These are phyloP conservation scores for Cyberlindnera lachancei DNA, from an alignment of 805 yeast species.

Conservation along the genomic window DNA sequence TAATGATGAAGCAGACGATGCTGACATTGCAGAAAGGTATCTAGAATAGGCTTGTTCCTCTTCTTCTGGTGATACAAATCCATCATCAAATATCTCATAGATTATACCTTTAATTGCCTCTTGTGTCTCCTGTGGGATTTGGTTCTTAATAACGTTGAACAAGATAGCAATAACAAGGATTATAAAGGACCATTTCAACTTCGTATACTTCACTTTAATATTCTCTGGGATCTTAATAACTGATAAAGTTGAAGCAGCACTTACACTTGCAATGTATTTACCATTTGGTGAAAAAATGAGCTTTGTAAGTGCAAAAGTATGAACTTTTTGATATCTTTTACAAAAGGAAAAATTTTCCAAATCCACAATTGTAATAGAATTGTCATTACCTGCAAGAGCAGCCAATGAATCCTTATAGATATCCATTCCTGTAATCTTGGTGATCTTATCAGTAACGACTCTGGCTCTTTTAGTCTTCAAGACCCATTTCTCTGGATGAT, in stretches of 20 bases:
- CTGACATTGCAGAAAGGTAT: too few species aligned
- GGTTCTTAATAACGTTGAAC: conserved; percentile 3
- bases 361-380: conserved; percentile 52
- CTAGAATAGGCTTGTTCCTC: background rate
- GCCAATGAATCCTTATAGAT: conserved; percentile 27
- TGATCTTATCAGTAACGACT: conserved; percentile 39
- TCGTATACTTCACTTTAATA: conserved; percentile 17
- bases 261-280: conserved; percentile 56
- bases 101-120: conserved; percentile 7
- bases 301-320: conserved; percentile 70
- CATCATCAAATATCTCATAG: conserved; percentile 12
- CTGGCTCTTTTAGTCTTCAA: conserved; percentile 31
- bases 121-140: conserved; percentile 13
- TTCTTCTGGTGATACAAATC: conserved; percentile 1
- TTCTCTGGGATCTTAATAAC: conserved; percentile 53
- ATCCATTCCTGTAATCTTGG: conserved; percentile 51
- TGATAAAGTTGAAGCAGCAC: conserved; percentile 70
- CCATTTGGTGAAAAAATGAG: conserved; percentile 67
- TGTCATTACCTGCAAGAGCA: conserved; percentile 46
- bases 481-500: conserved; percentile 3
- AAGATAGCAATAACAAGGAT: conserved; percentile 5
- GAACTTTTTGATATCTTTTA: conserved; percentile 54
- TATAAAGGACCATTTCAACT: conserved; percentile 6
- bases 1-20: background rate
- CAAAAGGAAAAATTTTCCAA: conserved; percentile 43